Conservation (phyloP, 192 early-diverging fungal genomes). For the Backusella tuberculispora region DNA sequence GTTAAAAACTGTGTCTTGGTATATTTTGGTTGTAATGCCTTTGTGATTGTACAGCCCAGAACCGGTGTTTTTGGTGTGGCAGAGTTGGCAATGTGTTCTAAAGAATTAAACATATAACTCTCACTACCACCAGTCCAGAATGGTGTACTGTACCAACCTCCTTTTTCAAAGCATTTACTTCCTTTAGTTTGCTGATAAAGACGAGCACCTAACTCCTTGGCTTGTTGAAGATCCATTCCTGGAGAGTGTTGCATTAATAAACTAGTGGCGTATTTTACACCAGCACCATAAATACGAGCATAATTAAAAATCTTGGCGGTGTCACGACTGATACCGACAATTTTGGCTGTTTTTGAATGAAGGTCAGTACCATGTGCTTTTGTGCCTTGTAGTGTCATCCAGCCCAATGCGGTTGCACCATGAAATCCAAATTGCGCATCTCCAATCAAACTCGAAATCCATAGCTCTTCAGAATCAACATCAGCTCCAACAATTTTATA, state of each 20-base stretch:
- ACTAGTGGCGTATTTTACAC: conserved; percentile 77
- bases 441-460: conserved; percentile 93
- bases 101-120: conserved; percentile 91
- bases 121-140: conserved; percentile 94
- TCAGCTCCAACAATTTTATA: conserved; percentile 94
- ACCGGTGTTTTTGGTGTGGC: conserved; percentile 84
- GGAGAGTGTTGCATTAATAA: conserved; percentile 83
- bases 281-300: conserved; percentile 94
- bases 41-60: conserved; percentile 86
- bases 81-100: conserved; percentile 80
- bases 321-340: conserved; percentile 86
- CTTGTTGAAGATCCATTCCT: conserved; percentile 66
- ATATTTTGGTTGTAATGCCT: conserved; percentile 69
- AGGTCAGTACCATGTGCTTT: conserved; percentile 89
- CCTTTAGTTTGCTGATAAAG: conserved; percentile 90
- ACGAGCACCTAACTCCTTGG: conserved; percentile 62
- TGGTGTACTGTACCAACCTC: conserved; percentile 31
- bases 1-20: conserved; percentile 73
- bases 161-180: conserved; percentile 43
- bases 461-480: conserved; percentile 96
- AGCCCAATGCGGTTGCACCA: conserved; percentile 91
- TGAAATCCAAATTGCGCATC: conserved; percentile 94
- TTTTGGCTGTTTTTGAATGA: conserved; percentile 89
- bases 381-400: conserved; percentile 97
- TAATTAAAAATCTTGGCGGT: conserved; percentile 97